These are phyloP conservation scores for Aegilops speltoides DNA, from an alignment of 176 grass and related monocot genomes.

Conservation along the genomic window DNA sequence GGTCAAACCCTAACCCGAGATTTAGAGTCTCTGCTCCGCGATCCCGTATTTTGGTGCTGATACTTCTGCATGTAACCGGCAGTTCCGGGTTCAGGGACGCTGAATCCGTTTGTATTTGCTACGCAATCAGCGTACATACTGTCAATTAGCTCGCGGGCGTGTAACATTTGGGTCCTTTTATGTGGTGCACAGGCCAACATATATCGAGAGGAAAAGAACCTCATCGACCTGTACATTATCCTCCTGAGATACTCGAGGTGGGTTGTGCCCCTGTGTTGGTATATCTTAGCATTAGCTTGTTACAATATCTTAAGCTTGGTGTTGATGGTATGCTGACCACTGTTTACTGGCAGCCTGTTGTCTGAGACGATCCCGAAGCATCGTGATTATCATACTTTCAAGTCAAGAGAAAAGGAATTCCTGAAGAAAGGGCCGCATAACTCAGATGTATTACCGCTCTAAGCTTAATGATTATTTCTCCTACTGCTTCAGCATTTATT, in stretches of 20 bases:
- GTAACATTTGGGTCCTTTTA: conserved; percentile 9
- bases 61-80: not conserved
- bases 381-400: conserved; percentile 72
- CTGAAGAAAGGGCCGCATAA: conserved; percentile 62
- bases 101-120: not conserved
- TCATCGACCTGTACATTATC: conserved; percentile 85
- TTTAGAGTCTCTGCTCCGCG: conserved; percentile 3
- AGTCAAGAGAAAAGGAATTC: conserved; percentile 62
- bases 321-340: conserved; percentile 15
- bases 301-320: conserved; percentile 6
- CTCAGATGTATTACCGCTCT: conserved; percentile 28
- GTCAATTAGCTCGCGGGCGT: not conserved
- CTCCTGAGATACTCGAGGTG: conserved; percentile 92
- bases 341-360: conserved; percentile 59
- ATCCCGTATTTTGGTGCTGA: conserved; percentile 6
- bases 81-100: not conserved
- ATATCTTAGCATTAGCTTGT: conserved; percentile 30
- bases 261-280: not conserved
- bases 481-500: conserved; percentile 3
- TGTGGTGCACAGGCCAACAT: conserved; percentile 64
- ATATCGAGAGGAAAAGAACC: conserved; percentile 86
- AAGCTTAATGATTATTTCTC: not conserved
- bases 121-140: not conserved
- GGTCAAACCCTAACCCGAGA: conserved; percentile 44
- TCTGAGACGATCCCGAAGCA: conserved; percentile 91